Evolutionary conservation across 2,329 filamentous ascomycete genomes (phyloP).

Genomic region (Cyphellophora attinorum): DNA sequence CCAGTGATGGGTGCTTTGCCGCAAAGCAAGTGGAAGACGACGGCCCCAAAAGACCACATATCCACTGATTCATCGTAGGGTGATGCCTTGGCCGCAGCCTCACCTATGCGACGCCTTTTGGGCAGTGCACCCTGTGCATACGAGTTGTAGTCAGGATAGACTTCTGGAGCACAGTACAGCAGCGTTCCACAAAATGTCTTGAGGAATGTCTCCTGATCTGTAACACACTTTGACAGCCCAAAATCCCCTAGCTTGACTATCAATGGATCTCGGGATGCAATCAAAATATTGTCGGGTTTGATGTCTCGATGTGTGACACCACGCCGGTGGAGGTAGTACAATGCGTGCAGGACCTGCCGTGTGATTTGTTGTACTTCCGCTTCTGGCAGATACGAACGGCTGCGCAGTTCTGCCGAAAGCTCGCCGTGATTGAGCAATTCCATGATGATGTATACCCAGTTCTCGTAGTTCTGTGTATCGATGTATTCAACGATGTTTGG

Average conservation of each 20-base stretch:
- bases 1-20: slow-evolving; percentile 72
- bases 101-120: slow-evolving; percentile 49
- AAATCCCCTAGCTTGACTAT: slow-evolving; percentile 92
- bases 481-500: slow-evolving; percentile 86
- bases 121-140: slow-evolving; percentile 36
- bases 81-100: slow-evolving; percentile 31
- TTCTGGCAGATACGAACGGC: slow-evolving; percentile 57
- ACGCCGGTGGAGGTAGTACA: slow-evolving; percentile 76
- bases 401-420: slow-evolving; percentile 61
- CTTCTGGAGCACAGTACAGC: slow-evolving; percentile 91
- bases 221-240: slow-evolving; percentile 87
- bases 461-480: slow-evolving; percentile 73
- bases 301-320: slow-evolving; percentile 97
- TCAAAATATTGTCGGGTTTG: slow-evolving; percentile 95
- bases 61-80: slow-evolving; percentile 89
- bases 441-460: slow-evolving; percentile 92
- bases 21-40: slow-evolving; percentile 79
- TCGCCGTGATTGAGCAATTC: slow-evolving; percentile 80
- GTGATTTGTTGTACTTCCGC: slow-evolving; percentile 61
- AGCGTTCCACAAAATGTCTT: slow-evolving; percentile 95
- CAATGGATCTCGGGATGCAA: slow-evolving; percentile 62
- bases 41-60: slow-evolving; percentile 91
- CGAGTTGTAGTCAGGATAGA: slow-evolving; percentile 75
- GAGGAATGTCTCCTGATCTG: slow-evolving; percentile 81
- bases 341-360: slow-evolving; percentile 59